Conservation (phyloP, 2,329 filamentous ascomycete species). For the Neofusicoccum cordaticola region DNA sequence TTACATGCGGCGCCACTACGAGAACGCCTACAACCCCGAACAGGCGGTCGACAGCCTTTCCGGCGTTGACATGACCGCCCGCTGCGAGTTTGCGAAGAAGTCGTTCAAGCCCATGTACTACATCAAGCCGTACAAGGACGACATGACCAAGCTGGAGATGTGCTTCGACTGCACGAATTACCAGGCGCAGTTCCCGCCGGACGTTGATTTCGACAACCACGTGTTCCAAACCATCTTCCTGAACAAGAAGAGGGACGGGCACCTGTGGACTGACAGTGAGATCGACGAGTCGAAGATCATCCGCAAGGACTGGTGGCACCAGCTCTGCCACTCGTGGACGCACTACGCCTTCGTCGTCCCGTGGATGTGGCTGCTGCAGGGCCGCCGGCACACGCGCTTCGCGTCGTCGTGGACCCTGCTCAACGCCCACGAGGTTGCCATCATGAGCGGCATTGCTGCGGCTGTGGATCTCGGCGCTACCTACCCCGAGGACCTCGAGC, state of each 20-base stretch:
- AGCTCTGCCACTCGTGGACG: slow-evolving; percentile 62
- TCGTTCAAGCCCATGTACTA: slow-evolving; percentile 65
- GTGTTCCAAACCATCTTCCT: slow-evolving; percentile 70
- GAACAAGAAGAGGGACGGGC: slow-evolving; percentile 53
- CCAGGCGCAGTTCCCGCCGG: slow-evolving; percentile 65
- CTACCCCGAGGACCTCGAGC: slow-evolving; percentile 61
- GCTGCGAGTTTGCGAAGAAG: slow-evolving; percentile 47
- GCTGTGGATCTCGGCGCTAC: slow-evolving; percentile 66
- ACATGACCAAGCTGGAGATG: slow-evolving; percentile 57
- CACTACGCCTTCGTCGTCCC: slow-evolving; percentile 66
- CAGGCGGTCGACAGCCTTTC: slow-evolving; percentile 45
- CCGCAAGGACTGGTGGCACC: slow-evolving; percentile 65
- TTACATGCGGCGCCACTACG: slow-evolving; percentile 68
- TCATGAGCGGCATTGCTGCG: slow-evolving; percentile 68
- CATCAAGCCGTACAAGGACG: slow-evolving; percentile 58
- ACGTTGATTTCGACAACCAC: slow-evolving; percentile 56
- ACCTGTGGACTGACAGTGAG: slow-evolving; percentile 59
- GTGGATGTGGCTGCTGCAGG: slow-evolving; percentile 70
- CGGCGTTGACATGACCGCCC: slow-evolving; percentile 40
- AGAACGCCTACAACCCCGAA: slow-evolving; percentile 55
- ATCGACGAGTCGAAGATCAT: slow-evolving; percentile 62
- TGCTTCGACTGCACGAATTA: slow-evolving; percentile 75
- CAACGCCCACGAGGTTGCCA: slow-evolving; percentile 68
- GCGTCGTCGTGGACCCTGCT: slow-evolving; percentile 69
- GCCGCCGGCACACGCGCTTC: slow-evolving; percentile 60